A percentile compares a stretch with the other conserved stretches of the same genome.
These are phyloP conservation scores for Vitis hybrid DNA, from an alignment of 177 flowering plant species.

Conservation along the genomic window DNA sequence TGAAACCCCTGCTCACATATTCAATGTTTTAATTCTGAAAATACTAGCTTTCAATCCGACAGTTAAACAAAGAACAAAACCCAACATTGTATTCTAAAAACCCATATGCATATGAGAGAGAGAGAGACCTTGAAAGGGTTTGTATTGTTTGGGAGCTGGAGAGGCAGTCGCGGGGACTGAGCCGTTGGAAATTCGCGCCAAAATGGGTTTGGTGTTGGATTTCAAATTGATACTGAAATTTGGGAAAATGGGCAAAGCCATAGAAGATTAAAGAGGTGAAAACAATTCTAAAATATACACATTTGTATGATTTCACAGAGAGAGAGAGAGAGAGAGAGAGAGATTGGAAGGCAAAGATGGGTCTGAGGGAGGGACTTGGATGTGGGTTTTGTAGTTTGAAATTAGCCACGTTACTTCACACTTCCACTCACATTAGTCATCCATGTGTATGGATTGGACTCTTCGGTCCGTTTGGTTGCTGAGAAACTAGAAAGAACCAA, in stretches of 20 bases:
- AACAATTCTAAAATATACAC: background rate
- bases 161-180: constrained; percentile 19
- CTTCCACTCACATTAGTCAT: background rate
- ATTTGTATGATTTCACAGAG: too few relatives aligned
- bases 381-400: background rate
- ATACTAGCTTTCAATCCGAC: too few relatives aligned
- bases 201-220: constrained; percentile 4
- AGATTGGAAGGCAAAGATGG: too few relatives aligned
- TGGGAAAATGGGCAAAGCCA: background rate
- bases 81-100: background rate
- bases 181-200: constrained; percentile 32
- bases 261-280: background rate
- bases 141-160: constrained; percentile 7
- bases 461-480: too few relatives aligned
- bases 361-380: too few relatives aligned
- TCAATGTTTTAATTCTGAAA: too few relatives aligned
- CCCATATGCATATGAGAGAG: constrained; percentile 5
- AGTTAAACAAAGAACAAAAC: background rate
- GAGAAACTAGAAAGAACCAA: too few relatives aligned
- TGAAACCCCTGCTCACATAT: too few relatives aligned
- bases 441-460: background rate
- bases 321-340: too few relatives aligned
- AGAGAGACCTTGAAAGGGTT: constrained; percentile 25
- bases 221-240: constrained; percentile 6
- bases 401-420: constrained; percentile 3